Percentiles rank a stretch among this genome's conserved stretches.
Conservation (phyloP, 495 filamentous ascomycete genomes). For the Lasiosphaeria miniovina region DNA sequence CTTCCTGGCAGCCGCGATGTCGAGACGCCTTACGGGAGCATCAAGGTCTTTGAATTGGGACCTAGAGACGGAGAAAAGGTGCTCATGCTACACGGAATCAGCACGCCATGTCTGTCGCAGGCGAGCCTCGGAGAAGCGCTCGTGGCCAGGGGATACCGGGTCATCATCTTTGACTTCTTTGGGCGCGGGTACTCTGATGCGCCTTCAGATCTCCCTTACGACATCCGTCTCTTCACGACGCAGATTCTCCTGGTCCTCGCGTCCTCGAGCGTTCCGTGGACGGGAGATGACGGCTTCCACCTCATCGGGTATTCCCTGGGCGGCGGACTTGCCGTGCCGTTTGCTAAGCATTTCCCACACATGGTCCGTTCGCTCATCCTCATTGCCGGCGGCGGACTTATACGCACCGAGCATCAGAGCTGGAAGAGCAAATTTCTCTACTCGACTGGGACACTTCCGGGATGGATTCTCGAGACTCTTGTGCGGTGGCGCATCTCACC, state of each 20-base stretch:
- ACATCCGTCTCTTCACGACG: slow-evolving; percentile 65
- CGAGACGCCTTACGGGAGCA: slow-evolving; percentile 66
- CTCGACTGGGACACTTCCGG: slow-evolving; percentile 46
- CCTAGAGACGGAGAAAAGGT: slow-evolving; percentile 69
- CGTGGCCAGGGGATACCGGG: slow-evolving; percentile 65
- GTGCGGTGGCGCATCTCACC: slow-evolving; percentile 54
- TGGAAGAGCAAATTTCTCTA: slow-evolving; percentile 42
- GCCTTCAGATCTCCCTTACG: slow-evolving; percentile 63
- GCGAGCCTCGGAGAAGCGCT: slow-evolving; percentile 63
- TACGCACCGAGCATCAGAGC: slow-evolving; percentile 40
- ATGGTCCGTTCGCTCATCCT: slow-evolving; percentile 70
- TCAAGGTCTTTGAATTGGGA: slow-evolving; percentile 81
- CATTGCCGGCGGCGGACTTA: slow-evolving; percentile 66
- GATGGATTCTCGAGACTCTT: slow-evolving; percentile 50
- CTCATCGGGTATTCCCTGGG: slow-evolving; percentile 83
- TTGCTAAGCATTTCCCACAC: slow-evolving; percentile 65
- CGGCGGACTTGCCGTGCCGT: slow-evolving; percentile 69
- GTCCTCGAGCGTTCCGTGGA: slow-evolving; percentile 58
- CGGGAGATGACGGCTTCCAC: slow-evolving; percentile 53
- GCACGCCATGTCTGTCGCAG: slow-evolving; percentile 68
- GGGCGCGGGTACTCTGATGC: slow-evolving; percentile 76
- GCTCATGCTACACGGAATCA: slow-evolving; percentile 75
- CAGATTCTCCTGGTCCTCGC: slow-evolving; percentile 70
- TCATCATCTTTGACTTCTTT: slow-evolving; percentile 78
- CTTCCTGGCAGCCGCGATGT: slow-evolving; percentile 76